Conservation (phyloP, 202 grass and related monocot genomes). For the Cymbopogon flexuosus region DNA sequence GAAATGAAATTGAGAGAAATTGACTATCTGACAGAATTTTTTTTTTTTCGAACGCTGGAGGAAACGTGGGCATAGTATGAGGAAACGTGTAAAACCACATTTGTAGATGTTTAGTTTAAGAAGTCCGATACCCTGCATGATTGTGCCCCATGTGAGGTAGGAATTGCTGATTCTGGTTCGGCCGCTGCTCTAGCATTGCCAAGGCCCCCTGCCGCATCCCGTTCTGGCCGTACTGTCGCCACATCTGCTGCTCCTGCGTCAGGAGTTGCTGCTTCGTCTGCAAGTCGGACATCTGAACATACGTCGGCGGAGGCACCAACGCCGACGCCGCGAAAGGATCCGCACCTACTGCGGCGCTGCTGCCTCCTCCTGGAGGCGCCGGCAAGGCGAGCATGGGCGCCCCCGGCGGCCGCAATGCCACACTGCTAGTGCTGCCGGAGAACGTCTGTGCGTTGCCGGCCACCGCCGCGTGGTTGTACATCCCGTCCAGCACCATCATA, state of each 20-base stretch:
- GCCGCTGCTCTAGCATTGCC: conserved; percentile 37
- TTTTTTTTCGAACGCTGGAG: neutral
- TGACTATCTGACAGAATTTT: neutral
- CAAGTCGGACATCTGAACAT: conserved; percentile 89
- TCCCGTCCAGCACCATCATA: conserved; percentile 70
- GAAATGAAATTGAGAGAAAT: neutral
- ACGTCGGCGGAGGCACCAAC: conserved; percentile 50
- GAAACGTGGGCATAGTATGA: no score
- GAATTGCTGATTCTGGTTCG: conserved; percentile 16
- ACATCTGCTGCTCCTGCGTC: conserved; percentile 52
- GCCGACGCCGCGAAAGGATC: conserved; percentile 69
- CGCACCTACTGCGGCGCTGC: neutral
- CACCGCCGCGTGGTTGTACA: conserved; percentile 54
- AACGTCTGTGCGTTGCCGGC: conserved; percentile 3
- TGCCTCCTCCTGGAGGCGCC: conserved; percentile 4
- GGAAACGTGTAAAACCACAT: no score
- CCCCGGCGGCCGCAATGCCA: conserved; percentile 35
- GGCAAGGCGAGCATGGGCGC: conserved; percentile 56
- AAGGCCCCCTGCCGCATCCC: conserved; percentile 41
- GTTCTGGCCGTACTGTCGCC: conserved; percentile 54
- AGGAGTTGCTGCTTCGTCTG: conserved; percentile 61
- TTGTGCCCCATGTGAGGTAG: conserved; percentile 12
- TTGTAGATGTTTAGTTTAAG: neutral
- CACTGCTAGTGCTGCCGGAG: conserved; percentile 57
- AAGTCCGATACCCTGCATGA: neutral